A percentile compares a stretch with the other conserved stretches of the same genome.
These are phyloP conservation scores for Gleditsia sinensis DNA, from an alignment of 306 rosid genomes.

Conservation along the genomic window DNA sequence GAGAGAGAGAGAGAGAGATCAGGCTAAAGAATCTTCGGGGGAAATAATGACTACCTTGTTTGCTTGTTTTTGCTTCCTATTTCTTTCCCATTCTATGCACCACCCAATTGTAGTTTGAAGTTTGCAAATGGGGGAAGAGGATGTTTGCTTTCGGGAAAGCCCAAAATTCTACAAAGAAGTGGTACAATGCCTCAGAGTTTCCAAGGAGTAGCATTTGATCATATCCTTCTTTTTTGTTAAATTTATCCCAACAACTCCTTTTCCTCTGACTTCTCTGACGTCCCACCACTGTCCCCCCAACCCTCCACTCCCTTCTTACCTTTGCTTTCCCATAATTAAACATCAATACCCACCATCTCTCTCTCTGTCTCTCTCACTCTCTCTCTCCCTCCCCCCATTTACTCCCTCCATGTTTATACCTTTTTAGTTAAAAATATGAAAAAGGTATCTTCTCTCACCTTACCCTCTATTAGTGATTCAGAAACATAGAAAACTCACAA, in stretches of 20 bases:
- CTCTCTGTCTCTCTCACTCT: slow-evolving; percentile 30
- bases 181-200: slow-evolving; percentile 19
- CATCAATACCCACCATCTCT: slow-evolving; percentile 55
- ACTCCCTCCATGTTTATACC: slow-evolving; percentile 23
- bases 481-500: slow-evolving; percentile 44
- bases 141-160: slow-evolving; percentile 20
- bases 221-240: slow-evolving; percentile 17
- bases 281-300: slow-evolving; percentile 50
- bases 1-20: slow-evolving; percentile 29
- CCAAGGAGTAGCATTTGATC: slow-evolving; percentile 26
- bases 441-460: slow-evolving; percentile 30
- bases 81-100: slow-evolving; percentile 29
- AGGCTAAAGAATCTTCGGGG: slow-evolving; percentile 47
- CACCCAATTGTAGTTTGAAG: slow-evolving; percentile 31
- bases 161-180: slow-evolving; percentile 30
- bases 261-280: slow-evolving; percentile 49
- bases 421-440: slow-evolving; percentile 25
- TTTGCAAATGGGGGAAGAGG: slow-evolving; percentile 4
- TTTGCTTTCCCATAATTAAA: slow-evolving; percentile 60
- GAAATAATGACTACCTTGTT: slow-evolving; percentile 37
- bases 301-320: slow-evolving; percentile 46
- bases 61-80: slow-evolving; percentile 29
- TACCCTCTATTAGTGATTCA: slow-evolving; percentile 37
- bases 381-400: slow-evolving; percentile 25
- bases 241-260: slow-evolving; percentile 39